These are phyloP conservation scores for Mortierella sp. DNA, from an alignment of 371 early-diverging fungal species.

Conservation along the genomic window DNA sequence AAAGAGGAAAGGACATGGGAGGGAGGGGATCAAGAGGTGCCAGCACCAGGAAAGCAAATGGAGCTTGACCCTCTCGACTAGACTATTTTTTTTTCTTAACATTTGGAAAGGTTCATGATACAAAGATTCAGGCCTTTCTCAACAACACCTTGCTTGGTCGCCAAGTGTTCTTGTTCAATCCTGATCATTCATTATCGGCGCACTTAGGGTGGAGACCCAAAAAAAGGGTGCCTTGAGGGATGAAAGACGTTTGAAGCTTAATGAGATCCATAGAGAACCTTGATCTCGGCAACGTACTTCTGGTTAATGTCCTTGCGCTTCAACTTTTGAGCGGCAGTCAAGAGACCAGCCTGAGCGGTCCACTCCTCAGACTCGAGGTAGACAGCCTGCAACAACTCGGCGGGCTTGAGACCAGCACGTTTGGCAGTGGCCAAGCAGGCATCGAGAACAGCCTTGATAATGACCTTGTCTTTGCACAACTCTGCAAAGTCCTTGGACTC, in stretches of 20 bases:
- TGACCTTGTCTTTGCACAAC: constrained; percentile 57
- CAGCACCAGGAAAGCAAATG: not conserved
- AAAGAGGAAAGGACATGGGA: constrained; percentile 58
- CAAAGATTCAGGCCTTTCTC: constrained; percentile 8
- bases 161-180: too few species aligned
- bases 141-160: not conserved
- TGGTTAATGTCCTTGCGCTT: constrained; percentile 83
- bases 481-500: constrained; percentile 51
- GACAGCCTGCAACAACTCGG: constrained; percentile 79
- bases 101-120: not conserved
- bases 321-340: constrained; percentile 95
- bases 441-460: constrained; percentile 57
- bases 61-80: constrained; percentile 14
- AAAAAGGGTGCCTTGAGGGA: not conserved
- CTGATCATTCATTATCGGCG: too few species aligned
- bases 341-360: constrained; percentile 85
- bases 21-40: too few species aligned
- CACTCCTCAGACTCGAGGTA: constrained; percentile 83
- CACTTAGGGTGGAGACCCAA: not conserved
- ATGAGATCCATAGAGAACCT: constrained; percentile 60
- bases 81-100: constrained; percentile 28
- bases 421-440: constrained; percentile 62
- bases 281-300: constrained; percentile 68
- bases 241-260: not conserved
- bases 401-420: constrained; percentile 69